Conservation (phyloP, 2,329 filamentous ascomycete species). For the Sarocladium kiliense region DNA sequence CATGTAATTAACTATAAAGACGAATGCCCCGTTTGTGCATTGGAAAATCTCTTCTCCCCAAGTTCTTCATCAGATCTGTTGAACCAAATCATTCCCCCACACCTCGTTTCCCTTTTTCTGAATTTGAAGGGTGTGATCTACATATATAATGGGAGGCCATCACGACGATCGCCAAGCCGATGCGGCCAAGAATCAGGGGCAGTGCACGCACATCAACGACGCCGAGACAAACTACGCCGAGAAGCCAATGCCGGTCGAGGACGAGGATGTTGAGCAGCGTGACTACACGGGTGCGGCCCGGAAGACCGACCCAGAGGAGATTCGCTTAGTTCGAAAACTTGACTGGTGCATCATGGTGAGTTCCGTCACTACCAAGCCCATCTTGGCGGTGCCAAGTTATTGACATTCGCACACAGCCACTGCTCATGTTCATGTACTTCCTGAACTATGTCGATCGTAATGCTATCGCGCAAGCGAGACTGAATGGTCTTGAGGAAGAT, state of each 20-base stretch:
- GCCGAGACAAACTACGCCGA: constrained; percentile 1
- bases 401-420: constrained; percentile 14
- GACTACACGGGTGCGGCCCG: constrained; percentile 32
- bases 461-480: constrained; percentile 39
- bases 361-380: too few species aligned
- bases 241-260: constrained; percentile 1
- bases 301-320: constrained; percentile 35
- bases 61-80: too few species aligned
- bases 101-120: too few species aligned
- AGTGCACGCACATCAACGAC: constrained; percentile 1
- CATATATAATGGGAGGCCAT: background rate
- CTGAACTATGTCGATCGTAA: constrained; percentile 40
- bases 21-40: background rate
- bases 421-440: constrained; percentile 37
- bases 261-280: background rate
- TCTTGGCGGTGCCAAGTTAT: background rate
- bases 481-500: constrained; percentile 42
- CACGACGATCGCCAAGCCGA: constrained; percentile 5
- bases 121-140: background rate
- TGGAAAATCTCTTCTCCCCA: background rate
- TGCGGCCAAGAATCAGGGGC: background rate
- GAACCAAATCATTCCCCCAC: too few species aligned
- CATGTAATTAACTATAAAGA: background rate
- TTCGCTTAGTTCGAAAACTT: constrained; percentile 33
- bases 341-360: constrained; percentile 35